phyloP scores from a whole-genome alignment of 176 grass and related monocot genomes.

The Carex littledalei region DNA sequence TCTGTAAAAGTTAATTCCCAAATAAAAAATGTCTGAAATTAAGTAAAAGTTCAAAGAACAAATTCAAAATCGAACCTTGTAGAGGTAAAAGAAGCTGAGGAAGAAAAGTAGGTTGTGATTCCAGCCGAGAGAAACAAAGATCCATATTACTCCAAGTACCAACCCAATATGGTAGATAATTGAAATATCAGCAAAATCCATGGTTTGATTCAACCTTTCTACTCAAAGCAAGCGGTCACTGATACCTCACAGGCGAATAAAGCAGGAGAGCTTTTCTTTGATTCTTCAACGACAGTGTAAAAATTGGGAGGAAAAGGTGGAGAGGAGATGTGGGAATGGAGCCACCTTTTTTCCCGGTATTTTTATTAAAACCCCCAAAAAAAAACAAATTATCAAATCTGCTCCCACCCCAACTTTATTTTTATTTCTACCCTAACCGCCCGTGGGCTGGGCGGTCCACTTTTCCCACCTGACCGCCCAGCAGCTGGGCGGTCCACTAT shows the following conservation, averaged over 20 bases:
- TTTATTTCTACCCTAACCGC: too few relatives aligned
- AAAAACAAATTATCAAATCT: too few relatives aligned
- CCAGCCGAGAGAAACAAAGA: conserved; percentile 40
- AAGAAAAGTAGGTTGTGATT: conserved; percentile 55
- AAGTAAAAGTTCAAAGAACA: neutral
- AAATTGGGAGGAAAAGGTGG: neutral
- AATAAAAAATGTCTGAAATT: neutral
- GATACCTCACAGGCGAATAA: neutral
- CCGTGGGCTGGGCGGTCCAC: too few relatives aligned
- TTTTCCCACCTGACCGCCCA: too few relatives aligned
- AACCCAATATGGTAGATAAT: conserved; percentile 67
- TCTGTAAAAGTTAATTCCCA: neutral
- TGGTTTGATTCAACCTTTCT: neutral
- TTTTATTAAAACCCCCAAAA: too few relatives aligned
- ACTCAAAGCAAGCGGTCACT: neutral
- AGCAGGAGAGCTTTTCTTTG: neutral
- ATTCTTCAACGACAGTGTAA: conserved; percentile 4
- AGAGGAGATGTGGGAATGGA: neutral
- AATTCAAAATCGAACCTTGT: conserved; percentile 35
- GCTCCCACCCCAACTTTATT: too few relatives aligned
- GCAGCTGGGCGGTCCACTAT: too few relatives aligned
- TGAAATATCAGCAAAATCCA: conserved; percentile 68
- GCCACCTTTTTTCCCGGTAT: neutral
- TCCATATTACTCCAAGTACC: conserved; percentile 56
- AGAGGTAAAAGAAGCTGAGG: conserved; percentile 76